phyloP scores from a whole-genome alignment of 2,329 filamentous ascomycete genomes.

The Rosellinia necatrix region DNA sequence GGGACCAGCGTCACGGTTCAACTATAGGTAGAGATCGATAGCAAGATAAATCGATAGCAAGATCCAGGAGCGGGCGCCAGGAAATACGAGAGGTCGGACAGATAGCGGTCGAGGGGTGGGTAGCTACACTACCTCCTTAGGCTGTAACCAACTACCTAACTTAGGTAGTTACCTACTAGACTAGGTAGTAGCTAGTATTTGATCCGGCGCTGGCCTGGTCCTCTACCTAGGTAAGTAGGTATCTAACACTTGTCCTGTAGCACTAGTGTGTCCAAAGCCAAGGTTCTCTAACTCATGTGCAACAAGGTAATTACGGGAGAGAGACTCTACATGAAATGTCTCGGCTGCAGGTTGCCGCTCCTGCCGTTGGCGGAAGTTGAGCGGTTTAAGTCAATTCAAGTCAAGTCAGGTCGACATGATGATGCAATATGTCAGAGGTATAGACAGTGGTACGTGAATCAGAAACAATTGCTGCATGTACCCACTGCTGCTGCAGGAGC shows the following conservation, averaged over 20 bases:
- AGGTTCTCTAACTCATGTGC: not conserved
- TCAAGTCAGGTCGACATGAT: no score
- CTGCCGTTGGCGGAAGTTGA: no score
- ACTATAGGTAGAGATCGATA: not conserved
- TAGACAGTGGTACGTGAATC: not conserved
- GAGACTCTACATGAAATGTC: constrained; percentile 4
- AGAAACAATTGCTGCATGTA: constrained; percentile 10
- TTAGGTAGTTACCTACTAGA: no score
- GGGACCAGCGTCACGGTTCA: constrained; percentile 5
- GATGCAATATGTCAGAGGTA: not conserved
- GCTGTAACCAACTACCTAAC: no score
- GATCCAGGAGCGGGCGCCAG: not conserved
- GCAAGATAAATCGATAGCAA: not conserved
- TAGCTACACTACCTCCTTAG: no score
- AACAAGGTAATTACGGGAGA: not conserved
- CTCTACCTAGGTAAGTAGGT: no score
- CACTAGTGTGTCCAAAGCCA: constrained; percentile 7
- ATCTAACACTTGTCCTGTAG: constrained; percentile 6
- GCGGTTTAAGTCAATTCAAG: no score
- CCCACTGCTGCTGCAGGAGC: constrained; percentile 20
- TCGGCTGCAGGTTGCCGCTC: constrained; percentile 17
- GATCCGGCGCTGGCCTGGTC: no score
- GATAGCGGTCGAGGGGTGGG: no score
- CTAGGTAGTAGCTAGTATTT: no score
- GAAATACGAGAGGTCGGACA: constrained; percentile 15